A percentile compares a stretch with the other conserved stretches of the same genome.
These are phyloP conservation scores for Scenedesmus sp. DNA, from an alignment of 163 green algal genomes.

Conservation along the genomic window DNA sequence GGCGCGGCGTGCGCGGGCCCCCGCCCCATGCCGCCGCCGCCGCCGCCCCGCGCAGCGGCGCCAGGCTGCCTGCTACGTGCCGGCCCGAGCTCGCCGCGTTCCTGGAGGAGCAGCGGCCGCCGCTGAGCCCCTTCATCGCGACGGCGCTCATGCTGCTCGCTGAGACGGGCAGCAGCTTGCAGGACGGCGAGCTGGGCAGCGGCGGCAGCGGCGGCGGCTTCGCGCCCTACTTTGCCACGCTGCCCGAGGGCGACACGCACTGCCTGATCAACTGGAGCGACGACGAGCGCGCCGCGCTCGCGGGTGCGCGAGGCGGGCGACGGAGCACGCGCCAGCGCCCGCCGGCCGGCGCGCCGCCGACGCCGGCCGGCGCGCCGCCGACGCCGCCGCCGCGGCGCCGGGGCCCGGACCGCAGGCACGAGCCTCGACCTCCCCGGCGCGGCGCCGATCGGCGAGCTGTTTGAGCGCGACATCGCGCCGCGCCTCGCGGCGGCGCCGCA, in stretches of 20 bases:
- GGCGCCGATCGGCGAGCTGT: slow-evolving; percentile 12
- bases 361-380: too few relatives aligned
- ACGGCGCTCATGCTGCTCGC: slow-evolving; percentile 67
- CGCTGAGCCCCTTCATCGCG: slow-evolving; percentile 62
- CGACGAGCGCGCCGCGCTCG: slow-evolving; percentile 57
- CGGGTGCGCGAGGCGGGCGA: too few relatives aligned
- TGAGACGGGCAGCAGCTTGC: too few relatives aligned
- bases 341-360: too few relatives aligned
- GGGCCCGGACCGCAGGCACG: slow-evolving; percentile 61
- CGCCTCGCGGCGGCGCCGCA: slow-evolving; percentile 43
- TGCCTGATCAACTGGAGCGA: slow-evolving; percentile 69
- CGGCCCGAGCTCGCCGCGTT: not conserved
- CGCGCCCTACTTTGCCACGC: slow-evolving; percentile 55
- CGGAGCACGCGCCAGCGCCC: too few relatives aligned
- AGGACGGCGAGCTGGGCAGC: too few relatives aligned
- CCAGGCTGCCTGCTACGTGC: slow-evolving; percentile 27
- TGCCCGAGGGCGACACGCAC: slow-evolving; percentile 51
- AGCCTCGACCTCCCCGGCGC: slow-evolving; percentile 46
- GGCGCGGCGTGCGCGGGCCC: too few relatives aligned
- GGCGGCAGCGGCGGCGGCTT: slow-evolving; percentile 48
- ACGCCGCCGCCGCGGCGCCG: too few relatives aligned
- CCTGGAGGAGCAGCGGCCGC: slow-evolving; percentile 31
- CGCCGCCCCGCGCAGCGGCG: slow-evolving; percentile 1
- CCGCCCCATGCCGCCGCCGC: too few relatives aligned
- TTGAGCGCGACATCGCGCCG: slow-evolving; percentile 6